Conservation (phyloP, 1,139 yeast genomes). For the Geotrichum australiense region DNA sequence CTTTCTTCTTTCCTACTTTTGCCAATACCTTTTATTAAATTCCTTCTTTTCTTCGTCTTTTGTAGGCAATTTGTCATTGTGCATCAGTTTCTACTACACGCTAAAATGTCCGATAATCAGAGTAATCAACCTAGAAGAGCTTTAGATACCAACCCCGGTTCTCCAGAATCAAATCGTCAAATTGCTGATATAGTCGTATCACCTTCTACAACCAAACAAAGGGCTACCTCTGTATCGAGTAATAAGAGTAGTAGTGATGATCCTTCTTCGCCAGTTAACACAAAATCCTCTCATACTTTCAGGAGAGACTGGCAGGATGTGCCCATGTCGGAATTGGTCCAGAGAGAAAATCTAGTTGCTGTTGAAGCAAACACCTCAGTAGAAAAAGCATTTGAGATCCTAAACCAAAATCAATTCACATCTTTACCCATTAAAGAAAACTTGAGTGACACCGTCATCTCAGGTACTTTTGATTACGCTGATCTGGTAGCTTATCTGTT, state of each 20-base stretch:
- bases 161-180: conserved; percentile 10
- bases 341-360: conserved; percentile 66
- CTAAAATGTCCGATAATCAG: too few relatives aligned
- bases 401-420: conserved; percentile 66
- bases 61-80: too few relatives aligned
- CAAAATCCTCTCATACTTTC: neutral
- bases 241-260: conserved; percentile 9
- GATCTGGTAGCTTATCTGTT: conserved; percentile 81
- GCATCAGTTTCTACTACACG: too few relatives aligned
- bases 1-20: too few relatives aligned
- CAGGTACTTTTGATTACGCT: conserved; percentile 80
- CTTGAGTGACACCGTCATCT: conserved; percentile 44
- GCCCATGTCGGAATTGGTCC: conserved; percentile 64
- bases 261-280: conserved; percentile 3
- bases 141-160: too few relatives aligned
- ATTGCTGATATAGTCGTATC: conserved; percentile 7
- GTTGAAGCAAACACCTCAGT: conserved; percentile 63
- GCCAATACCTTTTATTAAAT: too few relatives aligned
- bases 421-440: conserved; percentile 60
- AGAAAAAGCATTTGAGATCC: conserved; percentile 78
- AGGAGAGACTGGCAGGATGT: conserved; percentile 77
- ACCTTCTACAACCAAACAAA: conserved; percentile 5
- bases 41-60: too few relatives aligned
- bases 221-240: conserved; percentile 8
- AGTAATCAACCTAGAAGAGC: too few relatives aligned